phyloP scores from a whole-genome alignment of 257 asterid species.

The Solanum etuberosum region DNA sequence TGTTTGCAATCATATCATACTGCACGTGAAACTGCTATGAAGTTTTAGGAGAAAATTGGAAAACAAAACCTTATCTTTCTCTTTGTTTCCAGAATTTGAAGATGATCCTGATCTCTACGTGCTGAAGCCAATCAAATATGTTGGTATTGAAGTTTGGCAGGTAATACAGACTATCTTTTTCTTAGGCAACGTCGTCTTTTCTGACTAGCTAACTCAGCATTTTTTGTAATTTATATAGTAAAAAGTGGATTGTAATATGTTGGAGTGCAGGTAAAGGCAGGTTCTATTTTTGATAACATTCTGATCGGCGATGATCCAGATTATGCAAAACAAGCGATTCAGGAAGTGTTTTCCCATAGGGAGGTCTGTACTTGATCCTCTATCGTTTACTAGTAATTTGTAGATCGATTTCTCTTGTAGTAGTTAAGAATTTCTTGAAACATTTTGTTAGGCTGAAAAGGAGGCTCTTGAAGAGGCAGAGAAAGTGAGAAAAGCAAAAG shows the following conservation, averaged over 20 bases:
- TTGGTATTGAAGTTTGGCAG: constrained; percentile 23
- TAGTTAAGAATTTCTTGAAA: neutral
- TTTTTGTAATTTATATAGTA: neutral
- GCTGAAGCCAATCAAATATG: constrained; percentile 12
- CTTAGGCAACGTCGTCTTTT: neutral
- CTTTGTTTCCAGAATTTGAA: constrained; percentile 8
- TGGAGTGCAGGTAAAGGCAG: constrained; percentile 16
- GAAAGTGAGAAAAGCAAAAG: constrained; percentile 9
- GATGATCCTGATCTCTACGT: constrained; percentile 22
- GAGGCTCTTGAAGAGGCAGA: constrained; percentile 21
- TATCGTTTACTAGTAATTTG: neutral
- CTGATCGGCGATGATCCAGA: constrained; percentile 16
- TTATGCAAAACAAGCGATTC: constrained; percentile 10
- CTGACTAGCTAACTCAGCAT: neutral
- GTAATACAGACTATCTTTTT: neutral
- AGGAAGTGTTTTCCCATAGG: constrained; percentile 11
- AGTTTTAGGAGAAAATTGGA: neutral
- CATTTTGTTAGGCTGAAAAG: constrained; percentile 29
- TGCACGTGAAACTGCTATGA: neutral
- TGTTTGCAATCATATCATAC: neutral
- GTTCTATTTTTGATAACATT: constrained; percentile 15
- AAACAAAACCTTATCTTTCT: neutral
- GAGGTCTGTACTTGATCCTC: neutral
- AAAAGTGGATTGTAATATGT: neutral
- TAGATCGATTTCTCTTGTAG: neutral